Evolutionary conservation across 176 grass and related monocot genomes (phyloP), one percentile per base, ranked within the genome.

Genomic region (Oryza punctata): DNA sequence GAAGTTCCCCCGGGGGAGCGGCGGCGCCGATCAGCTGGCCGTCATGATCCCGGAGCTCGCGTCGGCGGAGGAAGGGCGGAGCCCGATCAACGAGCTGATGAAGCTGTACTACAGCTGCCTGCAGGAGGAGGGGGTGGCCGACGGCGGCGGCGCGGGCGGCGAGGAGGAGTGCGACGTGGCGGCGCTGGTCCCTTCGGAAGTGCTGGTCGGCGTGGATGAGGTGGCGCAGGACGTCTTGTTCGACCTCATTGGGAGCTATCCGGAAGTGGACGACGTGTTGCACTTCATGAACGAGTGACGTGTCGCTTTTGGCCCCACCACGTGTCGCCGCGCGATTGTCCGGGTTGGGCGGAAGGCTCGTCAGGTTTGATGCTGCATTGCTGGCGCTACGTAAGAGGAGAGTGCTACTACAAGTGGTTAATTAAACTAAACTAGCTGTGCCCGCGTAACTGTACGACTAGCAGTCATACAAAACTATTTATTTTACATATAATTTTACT

Each of bases 41-140:
- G 13, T 81, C 24, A 16, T 72, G 16, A 57, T 44, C 32, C 86
- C 86, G 23, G 59, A 78, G 74, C 32, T 88, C 1, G 30, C 78
- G 4, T 2, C 37, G 40, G 40, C 50, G 1, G 85, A 81, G 16
- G 85, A 77, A 25, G 15, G 10, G 23, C 16, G 16, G 41, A 66
- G 24, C 69, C 69, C 77, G 30, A 66, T 85, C 57, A 74, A 81
- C 64, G 89, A 91, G 26, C 70, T 91, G 30, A 54, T 85, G 18
- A 85, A 72, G 70, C 35, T 84, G 8, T 85, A 81, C 81, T 81
- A 41, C 30, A 66, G 71, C 57, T 72, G 73, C 72, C 26, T 72
- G 24, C 71, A 73, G 1, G 78, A 19, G 15, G 32, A 73, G 0
- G 82, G 14, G 15, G 32, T 1, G 7, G 37, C 10, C 1, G 70